These are phyloP conservation scores for Xanthoconium purpureum DNA, from an alignment of 768 basidiomycete species.

Conservation along the genomic window DNA sequence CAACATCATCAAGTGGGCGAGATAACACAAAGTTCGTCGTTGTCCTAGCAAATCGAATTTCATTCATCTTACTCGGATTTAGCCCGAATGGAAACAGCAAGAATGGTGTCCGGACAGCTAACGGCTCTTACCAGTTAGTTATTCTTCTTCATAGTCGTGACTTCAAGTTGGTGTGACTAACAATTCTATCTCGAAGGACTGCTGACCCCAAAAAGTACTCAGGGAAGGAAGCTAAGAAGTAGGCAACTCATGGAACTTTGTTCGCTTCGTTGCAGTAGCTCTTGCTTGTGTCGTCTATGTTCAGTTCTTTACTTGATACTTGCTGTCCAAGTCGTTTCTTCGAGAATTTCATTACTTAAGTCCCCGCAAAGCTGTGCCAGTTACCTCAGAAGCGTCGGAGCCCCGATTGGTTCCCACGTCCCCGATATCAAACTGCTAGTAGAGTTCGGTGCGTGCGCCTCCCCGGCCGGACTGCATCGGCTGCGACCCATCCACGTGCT, in stretches of 20 bases:
- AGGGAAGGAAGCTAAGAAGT: not conserved
- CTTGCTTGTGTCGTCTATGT: not conserved
- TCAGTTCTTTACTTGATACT: not conserved
- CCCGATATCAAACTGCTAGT: too few relatives aligned
- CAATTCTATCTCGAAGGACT: not conserved
- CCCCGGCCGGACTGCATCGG: too few relatives aligned
- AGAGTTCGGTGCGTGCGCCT: too few relatives aligned
- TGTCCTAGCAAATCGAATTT: not conserved
- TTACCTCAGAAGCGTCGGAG: not conserved
- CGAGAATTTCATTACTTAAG: not conserved
- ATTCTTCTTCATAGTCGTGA: not conserved
- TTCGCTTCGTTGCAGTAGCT: not conserved
- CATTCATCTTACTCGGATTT: not conserved
- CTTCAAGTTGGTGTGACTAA: not conserved
- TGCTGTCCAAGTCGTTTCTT: not conserved
- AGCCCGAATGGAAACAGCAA: not conserved
- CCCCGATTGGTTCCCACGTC: too few relatives aligned
- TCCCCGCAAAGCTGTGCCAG: not conserved
- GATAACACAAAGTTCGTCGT: not conserved
- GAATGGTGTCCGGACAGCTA: not conserved
- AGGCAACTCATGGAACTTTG: not conserved
- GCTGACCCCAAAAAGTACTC: fast-evolving
- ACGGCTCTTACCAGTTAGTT: not conserved
- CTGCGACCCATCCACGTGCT: too few relatives aligned
- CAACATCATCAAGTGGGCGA: fast-evolving